A percentile compares a stretch with the other conserved stretches of the same genome.
phyloP scores from a whole-genome alignment of 768 basidiomycete species.

The Trametes cinnabarina region DNA sequence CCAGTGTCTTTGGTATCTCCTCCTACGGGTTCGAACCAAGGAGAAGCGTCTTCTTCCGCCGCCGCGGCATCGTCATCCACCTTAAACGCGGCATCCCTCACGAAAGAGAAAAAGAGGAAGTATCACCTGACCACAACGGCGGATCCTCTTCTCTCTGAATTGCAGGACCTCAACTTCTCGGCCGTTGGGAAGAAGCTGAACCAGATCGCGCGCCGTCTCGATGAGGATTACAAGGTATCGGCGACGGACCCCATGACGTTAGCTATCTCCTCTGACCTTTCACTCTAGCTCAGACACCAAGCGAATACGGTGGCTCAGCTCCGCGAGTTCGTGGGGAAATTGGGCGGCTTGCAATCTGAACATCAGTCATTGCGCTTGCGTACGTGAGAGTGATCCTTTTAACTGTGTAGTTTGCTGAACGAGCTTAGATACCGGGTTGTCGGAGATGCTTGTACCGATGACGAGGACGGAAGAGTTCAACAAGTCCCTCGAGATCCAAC shows the following conservation, averaged over 20 bases:
- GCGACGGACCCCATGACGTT: conserved; percentile 13
- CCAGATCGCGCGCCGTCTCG: conserved; percentile 76
- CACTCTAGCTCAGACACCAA: conserved; percentile 68
- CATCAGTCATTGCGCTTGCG: conserved; percentile 87
- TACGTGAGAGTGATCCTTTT: conserved; percentile 42
- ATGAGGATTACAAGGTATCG: conserved; percentile 86
- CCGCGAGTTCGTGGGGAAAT: conserved; percentile 91
- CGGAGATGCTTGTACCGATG: conserved; percentile 84
- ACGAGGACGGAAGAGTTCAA: conserved; percentile 89
- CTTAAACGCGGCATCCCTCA: conserved; percentile 45
- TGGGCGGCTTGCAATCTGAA: conserved; percentile 89
- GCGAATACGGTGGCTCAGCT: conserved; percentile 90
- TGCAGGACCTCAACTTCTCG: conserved; percentile 91
- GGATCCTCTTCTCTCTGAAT: conserved; percentile 78
- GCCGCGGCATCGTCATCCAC: conserved; percentile 39
- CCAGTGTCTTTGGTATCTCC: conserved; percentile 67
- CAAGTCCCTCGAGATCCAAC: conserved; percentile 90
- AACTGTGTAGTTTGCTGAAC: conserved; percentile 9
- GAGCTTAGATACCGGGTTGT: conserved; percentile 80
- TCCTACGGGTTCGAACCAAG: conserved; percentile 37
- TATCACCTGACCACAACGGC: conserved; percentile 75
- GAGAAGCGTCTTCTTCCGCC: conserved; percentile 30
- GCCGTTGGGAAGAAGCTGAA: conserved; percentile 81
- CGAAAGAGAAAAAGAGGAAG: conserved; percentile 85
- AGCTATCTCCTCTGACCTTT: neutral